Evolutionary conservation across 805 yeast genomes (phyloP).

Genomic region (Teunomyces tritomae): DNA sequence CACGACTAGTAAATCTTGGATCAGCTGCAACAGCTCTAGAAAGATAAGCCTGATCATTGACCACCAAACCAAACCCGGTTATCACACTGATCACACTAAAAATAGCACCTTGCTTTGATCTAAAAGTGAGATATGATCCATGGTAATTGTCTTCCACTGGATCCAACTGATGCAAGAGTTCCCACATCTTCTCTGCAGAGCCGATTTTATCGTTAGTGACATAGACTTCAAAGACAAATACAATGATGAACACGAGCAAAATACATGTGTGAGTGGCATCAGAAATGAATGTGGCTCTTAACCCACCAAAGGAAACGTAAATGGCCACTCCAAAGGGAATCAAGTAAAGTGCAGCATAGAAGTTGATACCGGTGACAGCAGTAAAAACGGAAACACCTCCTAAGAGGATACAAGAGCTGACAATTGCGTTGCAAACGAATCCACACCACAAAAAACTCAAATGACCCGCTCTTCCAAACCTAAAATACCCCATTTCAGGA

Average conservation of each 20-base stretch:
- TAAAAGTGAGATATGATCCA: slow-evolving; percentile 16
- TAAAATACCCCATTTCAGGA: slow-evolving; percentile 21
- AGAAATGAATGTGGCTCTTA: slow-evolving; percentile 25
- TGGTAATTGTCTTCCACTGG: slow-evolving; percentile 15
- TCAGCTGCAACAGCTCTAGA: slow-evolving; percentile 26
- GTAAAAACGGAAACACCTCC: slow-evolving; percentile 17
- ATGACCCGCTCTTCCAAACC: slow-evolving; percentile 29
- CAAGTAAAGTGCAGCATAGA: slow-evolving; percentile 17
- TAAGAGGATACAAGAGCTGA: slow-evolving; percentile 18
- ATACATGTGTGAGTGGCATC: slow-evolving; percentile 26
- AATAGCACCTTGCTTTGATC: slow-evolving; percentile 19
- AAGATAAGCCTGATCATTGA: slow-evolving; percentile 23
- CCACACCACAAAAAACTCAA: slow-evolving; percentile 23
- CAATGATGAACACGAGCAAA: slow-evolving; percentile 18
- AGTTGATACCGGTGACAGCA: slow-evolving; percentile 14
- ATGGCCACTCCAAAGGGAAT: slow-evolving; percentile 24
- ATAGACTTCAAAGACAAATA: slow-evolving; percentile 18
- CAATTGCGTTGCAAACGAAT: slow-evolving; percentile 20
- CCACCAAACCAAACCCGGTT: slow-evolving; percentile 22
- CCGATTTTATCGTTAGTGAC: slow-evolving; percentile 19
- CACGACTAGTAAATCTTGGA: slow-evolving; percentile 17
- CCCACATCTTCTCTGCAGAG: slow-evolving; percentile 23
- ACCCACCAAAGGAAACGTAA: slow-evolving; percentile 24
- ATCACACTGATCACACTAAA: slow-evolving; percentile 19
- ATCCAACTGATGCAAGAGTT: slow-evolving; percentile 14